These are phyloP conservation scores for Phlebopus sp. DNA, from an alignment of 1,284 basidiomycete genomes.

Conservation along the genomic window DNA sequence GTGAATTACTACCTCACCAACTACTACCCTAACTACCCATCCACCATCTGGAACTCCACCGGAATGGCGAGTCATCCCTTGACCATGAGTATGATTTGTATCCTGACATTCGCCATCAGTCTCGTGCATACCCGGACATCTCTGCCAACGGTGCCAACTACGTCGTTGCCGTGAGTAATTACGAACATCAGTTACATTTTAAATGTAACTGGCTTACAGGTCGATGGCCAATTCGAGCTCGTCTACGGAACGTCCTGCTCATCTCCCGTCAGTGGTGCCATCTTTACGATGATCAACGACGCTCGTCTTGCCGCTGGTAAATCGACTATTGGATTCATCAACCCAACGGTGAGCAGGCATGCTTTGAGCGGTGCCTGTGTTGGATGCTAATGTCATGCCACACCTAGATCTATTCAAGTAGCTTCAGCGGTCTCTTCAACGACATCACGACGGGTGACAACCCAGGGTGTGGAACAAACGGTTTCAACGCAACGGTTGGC, in stretches of 20 bases:
- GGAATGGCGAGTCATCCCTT: conserved; percentile 30
- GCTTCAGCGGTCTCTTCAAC: conserved; percentile 28
- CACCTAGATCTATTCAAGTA: conserved; percentile 20
- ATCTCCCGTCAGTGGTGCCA: conserved; percentile 38
- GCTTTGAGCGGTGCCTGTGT: neutral
- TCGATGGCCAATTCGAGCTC: conserved; percentile 36
- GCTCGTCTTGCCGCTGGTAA: conserved; percentile 38
- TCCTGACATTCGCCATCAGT: conserved; percentile 33
- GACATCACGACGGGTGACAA: conserved; percentile 43
- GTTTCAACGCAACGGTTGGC: conserved; percentile 31
- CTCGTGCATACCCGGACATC: conserved; percentile 35
- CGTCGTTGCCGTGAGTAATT: conserved; percentile 17
- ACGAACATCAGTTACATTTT: neutral
- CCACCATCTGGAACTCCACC: conserved; percentile 42
- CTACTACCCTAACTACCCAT: conserved; percentile 39
- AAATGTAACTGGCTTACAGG: conserved; percentile 3
- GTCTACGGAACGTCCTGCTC: conserved; percentile 38
- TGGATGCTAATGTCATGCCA: neutral
- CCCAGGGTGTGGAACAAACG: conserved; percentile 36
- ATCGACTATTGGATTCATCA: conserved; percentile 37
- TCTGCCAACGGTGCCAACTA: conserved; percentile 36
- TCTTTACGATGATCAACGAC: conserved; percentile 48
- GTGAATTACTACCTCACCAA: conserved; percentile 32
- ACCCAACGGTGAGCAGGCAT: conserved; percentile 24
- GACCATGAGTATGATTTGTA: neutral